A percentile compares a stretch with the other conserved stretches of the same genome.
Evolutionary conservation across 208 protist genomes (phyloP).

Genomic region (Acanthamoeba lenticulata): DNA sequence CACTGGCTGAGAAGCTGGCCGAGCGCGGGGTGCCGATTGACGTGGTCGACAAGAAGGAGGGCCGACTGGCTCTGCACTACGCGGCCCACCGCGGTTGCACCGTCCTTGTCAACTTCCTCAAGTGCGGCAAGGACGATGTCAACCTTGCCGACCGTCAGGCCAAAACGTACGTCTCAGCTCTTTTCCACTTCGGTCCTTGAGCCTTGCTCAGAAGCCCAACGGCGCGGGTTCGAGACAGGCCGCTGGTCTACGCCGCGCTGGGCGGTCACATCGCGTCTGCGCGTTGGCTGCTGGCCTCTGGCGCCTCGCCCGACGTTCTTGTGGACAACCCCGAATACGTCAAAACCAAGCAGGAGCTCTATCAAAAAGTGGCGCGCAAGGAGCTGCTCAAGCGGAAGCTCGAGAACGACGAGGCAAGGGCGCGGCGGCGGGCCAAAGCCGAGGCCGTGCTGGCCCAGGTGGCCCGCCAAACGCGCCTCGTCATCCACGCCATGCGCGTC

Average conservation of each 20-base stretch:
- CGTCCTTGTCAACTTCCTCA: not conserved
- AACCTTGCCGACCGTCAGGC: not conserved
- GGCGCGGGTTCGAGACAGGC: not conserved
- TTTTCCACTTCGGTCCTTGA: too few relatives aligned
- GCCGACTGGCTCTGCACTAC: conserved; percentile 72
- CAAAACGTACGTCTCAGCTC: not conserved
- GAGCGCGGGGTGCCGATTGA: conserved; percentile 55
- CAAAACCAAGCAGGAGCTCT: not conserved
- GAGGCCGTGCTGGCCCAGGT: not conserved
- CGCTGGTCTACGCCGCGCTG: not conserved
- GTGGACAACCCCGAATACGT: not conserved
- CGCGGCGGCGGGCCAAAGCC: not conserved
- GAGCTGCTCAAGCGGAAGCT: not conserved
- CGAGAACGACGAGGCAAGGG: not conserved
- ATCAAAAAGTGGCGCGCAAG: too few relatives aligned
- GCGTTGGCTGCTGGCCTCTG: not conserved
- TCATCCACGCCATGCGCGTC: conserved; percentile 19
- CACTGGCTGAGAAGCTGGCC: not conserved
- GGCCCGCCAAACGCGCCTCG: not conserved
- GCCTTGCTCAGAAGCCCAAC: too few relatives aligned
- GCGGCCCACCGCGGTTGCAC: conserved; percentile 60
- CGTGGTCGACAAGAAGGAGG: conserved; percentile 69
- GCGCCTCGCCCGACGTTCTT: not conserved
- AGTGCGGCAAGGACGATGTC: not conserved
- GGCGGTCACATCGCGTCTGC: not conserved